Conservation (phyloP, 768 basidiomycete genomes). For the Pilatotrama ljubarskyi region DNA sequence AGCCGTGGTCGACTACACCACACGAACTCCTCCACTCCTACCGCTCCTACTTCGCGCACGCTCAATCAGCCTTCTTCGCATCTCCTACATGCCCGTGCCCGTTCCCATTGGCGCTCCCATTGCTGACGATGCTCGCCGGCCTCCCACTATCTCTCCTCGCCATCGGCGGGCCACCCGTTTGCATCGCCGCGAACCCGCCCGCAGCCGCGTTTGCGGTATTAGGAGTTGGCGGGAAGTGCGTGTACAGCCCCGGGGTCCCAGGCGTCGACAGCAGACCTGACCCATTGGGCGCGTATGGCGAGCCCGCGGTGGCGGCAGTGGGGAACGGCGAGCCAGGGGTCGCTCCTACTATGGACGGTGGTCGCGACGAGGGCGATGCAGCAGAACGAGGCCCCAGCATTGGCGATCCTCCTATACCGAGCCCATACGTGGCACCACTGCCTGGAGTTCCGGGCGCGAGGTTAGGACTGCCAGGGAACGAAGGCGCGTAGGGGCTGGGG, state of each 20-base stretch:
- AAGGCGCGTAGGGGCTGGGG: constrained; percentile 8
- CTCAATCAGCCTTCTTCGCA: constrained; percentile 34
- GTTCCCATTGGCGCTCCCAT: constrained; percentile 13
- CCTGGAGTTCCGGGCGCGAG: constrained; percentile 7
- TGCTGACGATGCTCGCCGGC: constrained; percentile 11
- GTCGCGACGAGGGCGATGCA: constrained; percentile 10
- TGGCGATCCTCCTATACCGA: constrained; percentile 15
- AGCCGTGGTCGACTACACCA: not conserved
- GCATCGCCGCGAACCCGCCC: constrained; percentile 23
- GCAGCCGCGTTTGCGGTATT: constrained; percentile 24
- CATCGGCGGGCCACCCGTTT: constrained; percentile 19
- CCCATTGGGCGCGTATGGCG: constrained; percentile 19
- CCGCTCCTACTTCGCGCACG: not conserved
- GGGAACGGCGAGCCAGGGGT: constrained; percentile 21
- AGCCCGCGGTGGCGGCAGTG: constrained; percentile 31
- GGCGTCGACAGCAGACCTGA: constrained; percentile 20
- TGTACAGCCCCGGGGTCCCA: constrained; percentile 24
- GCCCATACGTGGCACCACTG: constrained; percentile 7
- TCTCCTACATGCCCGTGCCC: constrained; percentile 2
- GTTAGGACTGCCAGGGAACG: constrained; percentile 12
- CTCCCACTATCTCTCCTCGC: constrained; percentile 17
- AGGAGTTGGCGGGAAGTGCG: constrained; percentile 39
- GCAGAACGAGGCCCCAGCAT: constrained; percentile 13
- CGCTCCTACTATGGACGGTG: constrained; percentile 2
- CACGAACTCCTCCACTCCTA: not conserved